phyloP scores from a whole-genome alignment of 1,284 basidiomycete species.

The Chalciporus piperatoides region DNA sequence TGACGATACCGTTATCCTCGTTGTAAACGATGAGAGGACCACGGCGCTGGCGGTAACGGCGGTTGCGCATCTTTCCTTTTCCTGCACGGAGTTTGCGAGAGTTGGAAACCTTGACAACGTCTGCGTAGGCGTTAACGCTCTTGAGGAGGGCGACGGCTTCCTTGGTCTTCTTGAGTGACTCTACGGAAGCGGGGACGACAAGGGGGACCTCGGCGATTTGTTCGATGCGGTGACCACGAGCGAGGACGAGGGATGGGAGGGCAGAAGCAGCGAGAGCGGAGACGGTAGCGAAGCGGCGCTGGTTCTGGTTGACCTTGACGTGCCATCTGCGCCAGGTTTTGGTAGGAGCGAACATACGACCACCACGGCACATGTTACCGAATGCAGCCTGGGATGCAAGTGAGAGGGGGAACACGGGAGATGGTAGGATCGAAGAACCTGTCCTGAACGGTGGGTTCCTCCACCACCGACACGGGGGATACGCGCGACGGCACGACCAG shows the following conservation, averaged over 20 bases:
- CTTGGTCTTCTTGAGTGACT: slow-evolving; percentile 96
- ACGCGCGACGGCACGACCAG: slow-evolving; percentile 99
- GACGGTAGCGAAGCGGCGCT: slow-evolving; percentile 96
- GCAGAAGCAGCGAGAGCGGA: slow-evolving; percentile 98
- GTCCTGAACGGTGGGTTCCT: slow-evolving; percentile 98
- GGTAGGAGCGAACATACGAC: slow-evolving; percentile 99
- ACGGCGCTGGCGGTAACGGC: slow-evolving; percentile 95
- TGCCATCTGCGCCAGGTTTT: slow-evolving; percentile 99
- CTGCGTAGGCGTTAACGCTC: slow-evolving; percentile 85
- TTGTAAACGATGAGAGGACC: slow-evolving; percentile 98
- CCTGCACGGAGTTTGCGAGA: slow-evolving; percentile 97
- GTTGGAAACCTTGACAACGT: slow-evolving; percentile 97
- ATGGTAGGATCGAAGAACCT: slow-evolving; percentile 45
- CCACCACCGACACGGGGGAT: slow-evolving; percentile 99
- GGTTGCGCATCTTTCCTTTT: slow-evolving; percentile 97
- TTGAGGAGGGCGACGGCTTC: slow-evolving; percentile 95
- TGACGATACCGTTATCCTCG: slow-evolving; percentile 97
- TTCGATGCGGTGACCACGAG: slow-evolving; percentile 99
- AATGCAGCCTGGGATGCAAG: slow-evolving; percentile 75
- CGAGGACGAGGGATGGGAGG: slow-evolving; percentile 96
- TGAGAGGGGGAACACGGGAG: neutral
- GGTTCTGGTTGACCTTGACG: slow-evolving; percentile 99
- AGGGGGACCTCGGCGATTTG: slow-evolving; percentile 96
- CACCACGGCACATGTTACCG: slow-evolving; percentile 99
- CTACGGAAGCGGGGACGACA: slow-evolving; percentile 77